Evolutionary conservation across 1,284 basidiomycete species (phyloP).

Genomic region (Quambalaria eucalypti): DNA sequence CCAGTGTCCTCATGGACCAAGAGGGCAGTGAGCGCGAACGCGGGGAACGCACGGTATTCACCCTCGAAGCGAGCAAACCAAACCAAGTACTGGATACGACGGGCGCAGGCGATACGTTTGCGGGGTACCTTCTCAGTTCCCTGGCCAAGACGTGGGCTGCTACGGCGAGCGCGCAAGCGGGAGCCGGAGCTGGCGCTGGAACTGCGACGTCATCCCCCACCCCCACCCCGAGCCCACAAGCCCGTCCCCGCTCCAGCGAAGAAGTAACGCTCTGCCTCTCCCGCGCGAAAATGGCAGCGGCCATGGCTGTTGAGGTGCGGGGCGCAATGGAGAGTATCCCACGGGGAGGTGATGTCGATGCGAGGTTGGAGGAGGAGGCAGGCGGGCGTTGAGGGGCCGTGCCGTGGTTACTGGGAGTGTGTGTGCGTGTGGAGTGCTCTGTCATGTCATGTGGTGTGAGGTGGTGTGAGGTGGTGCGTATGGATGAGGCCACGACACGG

Average conservation of each 20-base stretch:
- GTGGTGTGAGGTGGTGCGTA: too few relatives aligned
- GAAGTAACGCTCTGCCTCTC: constrained; percentile 16
- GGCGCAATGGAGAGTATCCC: constrained; percentile 45
- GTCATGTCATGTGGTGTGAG: too few relatives aligned
- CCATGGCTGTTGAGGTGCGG: constrained; percentile 37
- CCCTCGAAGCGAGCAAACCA: constrained; percentile 21
- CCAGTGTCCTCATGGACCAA: constrained; percentile 4
- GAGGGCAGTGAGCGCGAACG: background rate
- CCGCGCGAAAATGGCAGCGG: constrained; percentile 29
- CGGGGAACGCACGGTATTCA: constrained; percentile 15
- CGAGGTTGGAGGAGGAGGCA: constrained; percentile 2
- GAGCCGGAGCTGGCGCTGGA: constrained; percentile 2
- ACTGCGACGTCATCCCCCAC: background rate
- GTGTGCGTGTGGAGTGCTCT: too few relatives aligned
- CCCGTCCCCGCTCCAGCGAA: background rate
- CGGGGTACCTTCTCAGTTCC: constrained; percentile 36
- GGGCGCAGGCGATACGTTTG: constrained; percentile 44
- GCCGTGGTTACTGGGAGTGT: too few relatives aligned
- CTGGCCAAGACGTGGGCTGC: constrained; percentile 16
- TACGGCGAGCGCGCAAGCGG: background rate
- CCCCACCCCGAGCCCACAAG: background rate
- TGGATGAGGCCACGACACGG: too few relatives aligned
- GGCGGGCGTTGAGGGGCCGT: too few relatives aligned
- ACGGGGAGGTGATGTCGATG: constrained; percentile 15
- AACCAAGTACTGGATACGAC: constrained; percentile 38